A percentile compares a stretch with the other conserved stretches of the same genome.
Evolutionary conservation across 1,284 basidiomycete species (phyloP).

Genomic region (Stygiomarasmius scandens): DNA sequence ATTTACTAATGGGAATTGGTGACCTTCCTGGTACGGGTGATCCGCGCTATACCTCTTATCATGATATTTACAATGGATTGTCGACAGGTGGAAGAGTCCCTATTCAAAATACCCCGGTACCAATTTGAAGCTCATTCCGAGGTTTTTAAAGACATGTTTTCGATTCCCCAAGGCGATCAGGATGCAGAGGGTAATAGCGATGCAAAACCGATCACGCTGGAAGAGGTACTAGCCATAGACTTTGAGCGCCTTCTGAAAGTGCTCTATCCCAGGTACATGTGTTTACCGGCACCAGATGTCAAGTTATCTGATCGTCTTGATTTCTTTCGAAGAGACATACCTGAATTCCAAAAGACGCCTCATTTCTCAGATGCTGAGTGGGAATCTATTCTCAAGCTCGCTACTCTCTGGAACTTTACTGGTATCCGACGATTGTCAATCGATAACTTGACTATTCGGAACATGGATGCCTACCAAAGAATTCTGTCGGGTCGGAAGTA

Average conservation of each 20-base stretch:
- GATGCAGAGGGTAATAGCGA: constrained; percentile 34
- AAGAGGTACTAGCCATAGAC: constrained; percentile 23
- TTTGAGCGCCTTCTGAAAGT: constrained; percentile 35
- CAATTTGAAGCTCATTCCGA: constrained; percentile 29
- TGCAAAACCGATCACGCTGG: constrained; percentile 31
- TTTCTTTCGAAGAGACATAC: too few relatives aligned
- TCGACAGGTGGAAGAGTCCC: constrained; percentile 27
- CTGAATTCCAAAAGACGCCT: too few relatives aligned
- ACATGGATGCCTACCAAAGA: constrained; percentile 18
- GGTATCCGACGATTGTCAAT: constrained; percentile 51
- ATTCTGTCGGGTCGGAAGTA: constrained; percentile 8
- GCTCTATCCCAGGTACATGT: constrained; percentile 36
- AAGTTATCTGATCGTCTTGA: too few relatives aligned
- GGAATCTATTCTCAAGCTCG: constrained; percentile 52
- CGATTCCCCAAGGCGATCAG: constrained; percentile 16
- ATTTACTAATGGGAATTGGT: too few relatives aligned
- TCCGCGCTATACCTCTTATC: too few relatives aligned
- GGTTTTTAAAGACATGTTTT: constrained; percentile 31
- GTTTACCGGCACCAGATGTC: too few relatives aligned
- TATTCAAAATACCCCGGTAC: constrained; percentile 33
- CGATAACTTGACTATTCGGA: constrained; percentile 44
- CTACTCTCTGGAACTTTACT: constrained; percentile 51
- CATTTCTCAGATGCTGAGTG: constrained; percentile 40
- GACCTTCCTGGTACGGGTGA: too few relatives aligned
- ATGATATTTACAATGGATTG: too few relatives aligned